Percentiles rank a stretch among this genome's conserved stretches.
Evolutionary conservation across 495 filamentous ascomycete species (phyloP).

Genomic region (Xylaria flabelliformis): DNA sequence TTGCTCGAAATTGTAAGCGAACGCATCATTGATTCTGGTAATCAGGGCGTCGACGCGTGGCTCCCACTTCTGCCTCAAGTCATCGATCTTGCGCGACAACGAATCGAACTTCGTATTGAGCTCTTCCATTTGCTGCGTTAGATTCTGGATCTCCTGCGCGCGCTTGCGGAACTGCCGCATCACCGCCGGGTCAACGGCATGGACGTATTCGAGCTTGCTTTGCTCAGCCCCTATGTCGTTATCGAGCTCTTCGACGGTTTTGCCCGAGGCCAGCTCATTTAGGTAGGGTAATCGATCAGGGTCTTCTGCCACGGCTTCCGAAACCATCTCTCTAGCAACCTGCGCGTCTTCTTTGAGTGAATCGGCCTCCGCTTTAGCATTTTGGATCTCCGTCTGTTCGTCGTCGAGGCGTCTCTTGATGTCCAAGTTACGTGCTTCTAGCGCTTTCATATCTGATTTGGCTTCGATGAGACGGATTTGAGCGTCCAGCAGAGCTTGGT

Average conservation of each 20-base stretch:
- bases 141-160: slow-evolving; percentile 54
- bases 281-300: slow-evolving; percentile 39
- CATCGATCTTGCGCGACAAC: slow-evolving; percentile 58
- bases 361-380: slow-evolving; percentile 31
- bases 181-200: slow-evolving; percentile 78
- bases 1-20: slow-evolving; percentile 86
- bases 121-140: slow-evolving; percentile 50
- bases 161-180: slow-evolving; percentile 81
- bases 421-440: slow-evolving; percentile 66
- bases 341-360: slow-evolving; percentile 42
- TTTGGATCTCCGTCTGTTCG: slow-evolving; percentile 34
- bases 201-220: slow-evolving; percentile 77
- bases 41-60: slow-evolving; percentile 81
- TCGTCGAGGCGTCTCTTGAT: slow-evolving; percentile 61
- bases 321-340: slow-evolving; percentile 39
- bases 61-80: slow-evolving; percentile 74
- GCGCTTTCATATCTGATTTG: slow-evolving; percentile 70
- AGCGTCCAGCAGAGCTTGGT: slow-evolving; percentile 69
- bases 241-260: slow-evolving; percentile 68
- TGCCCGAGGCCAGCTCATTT: slow-evolving; percentile 46
- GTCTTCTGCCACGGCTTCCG: slow-evolving; percentile 44
- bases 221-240: slow-evolving; percentile 75
- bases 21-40: slow-evolving; percentile 82
- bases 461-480: slow-evolving; percentile 79
- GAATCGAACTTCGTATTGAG: slow-evolving; percentile 58